These are phyloP conservation scores for Glutinoglossum americanum DNA, from an alignment of 495 filamentous ascomycete genomes.

Conservation along the genomic window DNA sequence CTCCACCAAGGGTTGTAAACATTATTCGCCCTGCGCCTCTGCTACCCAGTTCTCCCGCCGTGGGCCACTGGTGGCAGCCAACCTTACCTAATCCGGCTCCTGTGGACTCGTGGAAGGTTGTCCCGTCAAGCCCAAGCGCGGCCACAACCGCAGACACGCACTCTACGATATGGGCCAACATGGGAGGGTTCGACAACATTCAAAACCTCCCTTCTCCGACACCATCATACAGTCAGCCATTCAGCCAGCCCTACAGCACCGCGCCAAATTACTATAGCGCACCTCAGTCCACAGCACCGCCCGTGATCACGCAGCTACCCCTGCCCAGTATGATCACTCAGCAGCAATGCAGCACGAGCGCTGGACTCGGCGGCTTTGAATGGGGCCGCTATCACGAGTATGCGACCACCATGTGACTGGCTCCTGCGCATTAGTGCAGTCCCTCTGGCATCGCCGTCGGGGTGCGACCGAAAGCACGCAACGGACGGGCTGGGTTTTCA, in stretches of 20 bases:
- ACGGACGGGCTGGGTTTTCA: not conserved
- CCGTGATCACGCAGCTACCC: slow-evolving; percentile 47
- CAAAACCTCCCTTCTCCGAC: slow-evolving; percentile 49
- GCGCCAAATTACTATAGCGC: slow-evolving; percentile 45
- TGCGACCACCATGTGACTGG: slow-evolving; percentile 10
- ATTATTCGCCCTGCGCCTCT: slow-evolving; percentile 67
- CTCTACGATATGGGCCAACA: slow-evolving; percentile 58
- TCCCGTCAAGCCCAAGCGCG: slow-evolving; percentile 68
- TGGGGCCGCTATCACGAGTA: slow-evolving; percentile 41
- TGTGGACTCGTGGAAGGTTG: slow-evolving; percentile 81
- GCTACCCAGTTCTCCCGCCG: slow-evolving; percentile 65
- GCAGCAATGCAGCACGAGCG: slow-evolving; percentile 58
- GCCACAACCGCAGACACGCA: slow-evolving; percentile 43
- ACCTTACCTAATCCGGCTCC: slow-evolving; percentile 29
- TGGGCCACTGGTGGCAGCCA: slow-evolving; percentile 62
- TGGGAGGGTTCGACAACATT: slow-evolving; percentile 46
- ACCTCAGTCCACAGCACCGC: slow-evolving; percentile 30
- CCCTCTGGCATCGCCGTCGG: not conserved
- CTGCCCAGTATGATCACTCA: slow-evolving; percentile 76
- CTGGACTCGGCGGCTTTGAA: slow-evolving; percentile 47
- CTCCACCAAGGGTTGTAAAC: slow-evolving; percentile 82
- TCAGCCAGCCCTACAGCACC: slow-evolving; percentile 46
- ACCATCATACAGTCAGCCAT: slow-evolving; percentile 62
- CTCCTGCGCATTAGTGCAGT: too few relatives aligned
- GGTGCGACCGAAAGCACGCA: too few relatives aligned